Evolutionary conservation across 257 asterid species (phyloP).

Genomic region (Fraxinus pennsylvanica): DNA sequence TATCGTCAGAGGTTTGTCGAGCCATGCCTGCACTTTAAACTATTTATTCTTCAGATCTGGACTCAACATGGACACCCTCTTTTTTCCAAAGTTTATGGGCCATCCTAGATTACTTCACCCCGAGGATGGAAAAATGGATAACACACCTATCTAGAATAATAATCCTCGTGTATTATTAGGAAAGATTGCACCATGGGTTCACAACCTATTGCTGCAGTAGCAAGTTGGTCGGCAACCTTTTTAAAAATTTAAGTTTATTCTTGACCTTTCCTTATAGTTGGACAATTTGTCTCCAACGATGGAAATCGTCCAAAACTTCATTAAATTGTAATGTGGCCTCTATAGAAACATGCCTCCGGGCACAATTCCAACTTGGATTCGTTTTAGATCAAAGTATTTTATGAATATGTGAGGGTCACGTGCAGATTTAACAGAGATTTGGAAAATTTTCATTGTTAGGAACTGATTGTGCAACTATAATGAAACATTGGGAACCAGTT

Average conservation of each 20-base stretch:
- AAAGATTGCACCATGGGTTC: background rate
- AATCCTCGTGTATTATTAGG: background rate
- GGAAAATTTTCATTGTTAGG: background rate
- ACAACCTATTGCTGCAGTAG: background rate
- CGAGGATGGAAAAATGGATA: background rate
- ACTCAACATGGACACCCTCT: background rate
- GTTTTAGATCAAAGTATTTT: too few species aligned
- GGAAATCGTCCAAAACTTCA: background rate
- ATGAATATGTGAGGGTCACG: background rate
- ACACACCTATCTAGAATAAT: background rate
- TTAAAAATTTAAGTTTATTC: background rate
- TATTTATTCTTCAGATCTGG: background rate
- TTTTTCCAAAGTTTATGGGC: background rate
- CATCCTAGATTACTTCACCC: background rate
- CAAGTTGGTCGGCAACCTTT: background rate
- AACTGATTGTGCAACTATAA: background rate
- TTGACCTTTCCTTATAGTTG: background rate
- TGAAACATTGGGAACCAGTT: background rate
- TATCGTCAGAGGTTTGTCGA: constrained; percentile 74
- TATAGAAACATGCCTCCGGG: background rate
- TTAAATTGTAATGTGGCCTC: background rate
- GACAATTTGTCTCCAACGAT: background rate
- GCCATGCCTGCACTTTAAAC: background rate
- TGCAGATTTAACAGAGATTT: background rate
- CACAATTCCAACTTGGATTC: background rate